These are phyloP conservation scores for Withania somnifera DNA, from an alignment of 305 asterid genomes.

Conservation along the genomic window DNA sequence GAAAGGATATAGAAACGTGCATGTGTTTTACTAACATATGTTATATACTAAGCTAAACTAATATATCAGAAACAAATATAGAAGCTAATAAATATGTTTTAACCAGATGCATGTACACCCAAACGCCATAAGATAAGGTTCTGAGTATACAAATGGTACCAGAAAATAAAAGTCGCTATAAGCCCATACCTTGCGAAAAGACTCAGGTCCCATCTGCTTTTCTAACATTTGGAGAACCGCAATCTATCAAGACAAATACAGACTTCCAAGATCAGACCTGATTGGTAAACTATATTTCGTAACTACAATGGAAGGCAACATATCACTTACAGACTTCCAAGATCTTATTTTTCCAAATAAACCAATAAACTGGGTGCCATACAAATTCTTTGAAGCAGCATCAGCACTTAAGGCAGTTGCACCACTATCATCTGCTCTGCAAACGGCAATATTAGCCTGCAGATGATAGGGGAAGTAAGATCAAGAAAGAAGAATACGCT, in stretches of 20 bases:
- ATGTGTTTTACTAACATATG: neutral
- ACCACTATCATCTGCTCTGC: constrained; percentile 91
- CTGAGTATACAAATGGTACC: neutral
- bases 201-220: constrained; percentile 99
- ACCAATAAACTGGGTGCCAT: constrained; percentile 89
- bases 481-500: constrained; percentile 9
- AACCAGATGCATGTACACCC: neutral
- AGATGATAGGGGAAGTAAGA: neutral
- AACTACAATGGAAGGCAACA: constrained; percentile 3
- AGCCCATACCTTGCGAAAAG: constrained; percentile 80
- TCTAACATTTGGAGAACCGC: constrained; percentile 98
- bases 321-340: constrained; percentile 86
- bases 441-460: constrained; percentile 95
- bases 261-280: neutral
- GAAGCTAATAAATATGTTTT: neutral
- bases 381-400: constrained; percentile 74
- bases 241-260: constrained; percentile 37
- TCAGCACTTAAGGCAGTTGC: constrained; percentile 84
- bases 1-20: neutral
- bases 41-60: neutral
- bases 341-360: constrained; percentile 96
- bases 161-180: neutral
- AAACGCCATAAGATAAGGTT: neutral
- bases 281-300: neutral
- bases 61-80: neutral